These are phyloP conservation scores for Articulospora tetracladia DNA, from an alignment of 495 filamentous ascomycete species.

Conservation along the genomic window DNA sequence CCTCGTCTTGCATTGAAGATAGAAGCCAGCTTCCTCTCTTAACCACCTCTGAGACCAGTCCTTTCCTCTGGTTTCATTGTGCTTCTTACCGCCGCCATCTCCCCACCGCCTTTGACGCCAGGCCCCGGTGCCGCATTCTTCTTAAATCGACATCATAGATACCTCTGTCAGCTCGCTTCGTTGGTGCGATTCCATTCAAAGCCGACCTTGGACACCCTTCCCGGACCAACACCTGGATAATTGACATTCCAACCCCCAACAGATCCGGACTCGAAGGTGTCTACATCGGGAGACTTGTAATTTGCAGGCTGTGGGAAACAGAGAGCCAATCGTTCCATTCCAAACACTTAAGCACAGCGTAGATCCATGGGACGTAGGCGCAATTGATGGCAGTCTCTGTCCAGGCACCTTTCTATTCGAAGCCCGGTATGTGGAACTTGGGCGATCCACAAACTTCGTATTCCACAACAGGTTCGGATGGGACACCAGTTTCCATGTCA, in stretches of 20 bases:
- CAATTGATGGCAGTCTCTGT: conserved; percentile 30
- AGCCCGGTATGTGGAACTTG: conserved; percentile 25
- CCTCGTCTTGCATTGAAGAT: conserved; percentile 11
- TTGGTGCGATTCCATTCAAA: conserved; percentile 14
- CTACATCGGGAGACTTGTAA: background rate
- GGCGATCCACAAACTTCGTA: conserved; percentile 19
- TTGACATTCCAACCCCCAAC: background rate
- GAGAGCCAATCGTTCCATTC: background rate
- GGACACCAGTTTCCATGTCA: conserved; percentile 46
- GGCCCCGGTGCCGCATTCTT: conserved; percentile 27
- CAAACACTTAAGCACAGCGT: background rate
- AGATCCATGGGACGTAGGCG: conserved; percentile 15
- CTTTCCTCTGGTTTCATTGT: conserved; percentile 18
- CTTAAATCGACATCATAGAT: conserved; percentile 26
- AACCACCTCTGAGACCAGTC: conserved; percentile 13
- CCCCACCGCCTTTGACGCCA: conserved; percentile 22
- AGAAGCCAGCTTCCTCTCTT: conserved; percentile 12
- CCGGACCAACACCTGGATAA: background rate
- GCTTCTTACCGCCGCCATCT: conserved; percentile 17
- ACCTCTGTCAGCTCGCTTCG: conserved; percentile 18
- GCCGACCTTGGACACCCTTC: background rate
- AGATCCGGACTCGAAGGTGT: background rate
- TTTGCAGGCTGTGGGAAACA: background rate
- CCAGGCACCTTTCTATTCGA: conserved; percentile 25
- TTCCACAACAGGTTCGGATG: conserved; percentile 28